phyloP scores from a whole-genome alignment of 2,329 filamentous ascomycete species.

The Fusarium sambucinum region DNA sequence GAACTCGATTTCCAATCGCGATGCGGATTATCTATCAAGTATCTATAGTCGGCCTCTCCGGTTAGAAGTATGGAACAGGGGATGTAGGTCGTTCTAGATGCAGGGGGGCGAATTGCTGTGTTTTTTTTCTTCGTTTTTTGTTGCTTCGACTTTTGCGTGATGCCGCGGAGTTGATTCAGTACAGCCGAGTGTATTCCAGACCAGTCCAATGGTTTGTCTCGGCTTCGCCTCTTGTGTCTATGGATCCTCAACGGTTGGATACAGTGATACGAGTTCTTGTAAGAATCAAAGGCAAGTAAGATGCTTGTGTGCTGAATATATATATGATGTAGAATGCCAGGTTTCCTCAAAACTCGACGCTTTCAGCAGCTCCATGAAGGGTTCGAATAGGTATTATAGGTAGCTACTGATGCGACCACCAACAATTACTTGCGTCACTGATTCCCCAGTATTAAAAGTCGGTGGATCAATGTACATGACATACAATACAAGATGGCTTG shows the following conservation, averaged over 20 bases:
- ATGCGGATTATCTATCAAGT: neutral
- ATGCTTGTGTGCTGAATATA: neutral
- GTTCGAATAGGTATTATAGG: slow-evolving; percentile 1
- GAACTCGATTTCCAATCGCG: slow-evolving; percentile 2
- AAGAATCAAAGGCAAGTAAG: neutral
- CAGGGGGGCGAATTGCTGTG: slow-evolving; percentile 10
- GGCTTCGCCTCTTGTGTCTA: neutral
- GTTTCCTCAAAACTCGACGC: neutral
- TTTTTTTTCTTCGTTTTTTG: slow-evolving; percentile 4
- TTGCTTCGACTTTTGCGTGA: neutral
- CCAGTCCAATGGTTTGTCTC: slow-evolving; percentile 13
- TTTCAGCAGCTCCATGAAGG: neutral
- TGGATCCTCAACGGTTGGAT: neutral
- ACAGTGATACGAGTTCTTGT: neutral
- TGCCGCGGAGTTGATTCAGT: neutral
- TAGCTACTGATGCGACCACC: slow-evolving; percentile 6
- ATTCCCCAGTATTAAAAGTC: neutral
- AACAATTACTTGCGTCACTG: slow-evolving; percentile 27
- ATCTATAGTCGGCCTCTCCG: neutral
- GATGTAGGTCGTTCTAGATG: neutral
- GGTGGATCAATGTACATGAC: slow-evolving; percentile 4
- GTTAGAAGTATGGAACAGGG: neutral
- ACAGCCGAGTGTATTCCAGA: too few species aligned
- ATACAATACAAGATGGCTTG: neutral
- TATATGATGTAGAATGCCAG: neutral